Evolutionary conservation across 345 rosid genomes (phyloP), one percentile per base, ranked within the genome.

Genomic region (Hibiscus trionum): DNA sequence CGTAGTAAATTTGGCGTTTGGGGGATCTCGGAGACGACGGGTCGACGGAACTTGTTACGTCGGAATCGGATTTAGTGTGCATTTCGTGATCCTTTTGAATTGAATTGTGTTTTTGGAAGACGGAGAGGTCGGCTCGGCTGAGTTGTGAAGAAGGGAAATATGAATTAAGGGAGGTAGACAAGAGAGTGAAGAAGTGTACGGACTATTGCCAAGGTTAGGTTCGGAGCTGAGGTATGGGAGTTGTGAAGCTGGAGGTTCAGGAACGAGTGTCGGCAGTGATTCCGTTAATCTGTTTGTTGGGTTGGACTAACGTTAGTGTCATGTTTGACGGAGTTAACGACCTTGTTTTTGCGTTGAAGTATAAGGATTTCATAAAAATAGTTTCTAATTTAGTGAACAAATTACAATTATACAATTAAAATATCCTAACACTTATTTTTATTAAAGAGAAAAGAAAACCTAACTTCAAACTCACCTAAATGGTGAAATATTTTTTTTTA

Each of bases 1-100:
- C 93, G 79, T 75, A 92, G 72, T 90, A 92, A 7, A 82, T 78
- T 16, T 84, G 83, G 44, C 87, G 90, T 76, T 88, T 90, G 0
- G 97, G 90, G 33, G 92, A 90, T 82, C 89, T 62, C 26, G 93
- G 88, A 0, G 96, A 91, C 27, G 97, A 90, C 49, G 92, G 92
- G 81, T 68, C 71, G 58, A 88, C 92, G 4, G 84, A 77, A 72
- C 92, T 87, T 29, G 92, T 86, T 56, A 88, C 71, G 77, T 90
- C 92, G 24, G 93, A 92, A 35, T 92, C 96, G 8, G 91, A 87
- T 75, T 84, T 92, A 24, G 81, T 70, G 35, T 85, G 86, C 75
- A 83, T 79, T 84, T 75, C 4, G 42, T 79, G 85, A 84, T 88
- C 24, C 66, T 66, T 67, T 17, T 58, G 15, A 24, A 42, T 12